Base-by-base conservation (phyloP, 179 eudicot genomes). In the Nepenthes alata region DNA sequence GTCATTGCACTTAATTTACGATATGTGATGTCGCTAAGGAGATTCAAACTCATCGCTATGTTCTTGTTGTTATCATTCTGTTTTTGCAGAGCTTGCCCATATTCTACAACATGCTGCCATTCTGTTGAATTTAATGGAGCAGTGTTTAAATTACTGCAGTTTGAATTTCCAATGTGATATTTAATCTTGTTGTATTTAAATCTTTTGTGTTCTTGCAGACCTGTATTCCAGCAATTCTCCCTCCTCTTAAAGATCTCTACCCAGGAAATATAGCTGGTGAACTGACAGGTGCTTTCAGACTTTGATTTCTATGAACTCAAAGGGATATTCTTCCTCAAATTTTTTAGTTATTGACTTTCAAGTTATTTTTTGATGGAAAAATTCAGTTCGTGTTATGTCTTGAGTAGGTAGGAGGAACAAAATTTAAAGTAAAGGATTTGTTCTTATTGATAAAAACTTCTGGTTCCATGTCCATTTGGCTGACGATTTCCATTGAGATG, bases 181-280 rank as follows among this genome's bases (percentile, higher is more conserved):
- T 52, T 13, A 11, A 52, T 6, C 14, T 52, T 52, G 0, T 15
- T n/a, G 34, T 52, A 14, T 12, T 52, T 52, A 12, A 3, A 12
- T 6, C 16, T 6, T 52, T 13, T 14, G 6, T 11, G n/a, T 68
- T 68, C 64, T 68, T 80, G 84, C 91, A 93, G 98, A 93, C 95
- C 14, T 83, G 95, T 72, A 78, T 44, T 71, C 98, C 98, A 35
- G 78, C 98, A 57, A 79, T 93, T 70, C 73, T 93, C 49, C 98
- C 98, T 61, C 98, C 98, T 57, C 83, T 93, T 11, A 75, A 68
- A 74, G 98, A 93, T 56, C 69, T 93, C 64, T 93, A 93, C 68
- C 88, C 93, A 5, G 83, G 87, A 69, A 87, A 87, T 78, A 73
- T 93, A 83, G 79, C 75, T 68, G 96, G 79, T 77, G 87, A 85